Evolutionary conservation across 805 yeast genomes (phyloP), one percentile per base, ranked within the genome.

Genomic region (Suhomyces sp.): DNA sequence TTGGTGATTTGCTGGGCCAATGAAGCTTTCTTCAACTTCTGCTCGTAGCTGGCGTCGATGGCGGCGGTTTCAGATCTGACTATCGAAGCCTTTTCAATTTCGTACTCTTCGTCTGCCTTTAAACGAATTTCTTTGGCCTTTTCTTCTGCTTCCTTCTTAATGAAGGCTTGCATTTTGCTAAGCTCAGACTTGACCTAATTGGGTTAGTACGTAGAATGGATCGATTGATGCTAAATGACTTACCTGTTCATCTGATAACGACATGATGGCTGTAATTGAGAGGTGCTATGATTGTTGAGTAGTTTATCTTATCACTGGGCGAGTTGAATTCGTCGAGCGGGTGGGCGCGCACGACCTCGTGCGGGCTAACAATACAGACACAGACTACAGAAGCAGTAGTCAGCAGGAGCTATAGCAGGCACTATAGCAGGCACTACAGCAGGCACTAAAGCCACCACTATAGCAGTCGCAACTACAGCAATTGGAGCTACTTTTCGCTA

Each of bases 71-170:
- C 99, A 12, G 90, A 81, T 67, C 98, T 89, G 54, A 94, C 98
- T 66, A 94, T 85, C 53, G 90, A 85, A 22, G 97, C 93, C 80
- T 94, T 94, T 71, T 94, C 99, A 65, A 94, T 92, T 74, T 94
- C 98, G 70, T 93, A 94, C 77, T 94, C 99, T 74, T 94, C 99
- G 70, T 96, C 97, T 44, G 98, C 97, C 79, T 94, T 96, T 65
- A 94, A 80, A 70, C 82, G 86, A 68, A 94, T 91, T 74, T 94
- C 99, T 71, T 89, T 90, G 61, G 98, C 97, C 78, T 94, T 94
- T 73, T 94, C 99, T 66, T 92, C 96, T 40, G 99, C 99, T 78
- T 94, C 99, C 83, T 93, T 94, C 77, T 88, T 90, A 82, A 94
- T 94, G 85, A 94, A 94, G 69, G 96, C 92, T 71, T 93, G 96